phyloP scores from a whole-genome alignment of 2,329 filamentous ascomycete species.

The Arthrocladium fulminans region DNA sequence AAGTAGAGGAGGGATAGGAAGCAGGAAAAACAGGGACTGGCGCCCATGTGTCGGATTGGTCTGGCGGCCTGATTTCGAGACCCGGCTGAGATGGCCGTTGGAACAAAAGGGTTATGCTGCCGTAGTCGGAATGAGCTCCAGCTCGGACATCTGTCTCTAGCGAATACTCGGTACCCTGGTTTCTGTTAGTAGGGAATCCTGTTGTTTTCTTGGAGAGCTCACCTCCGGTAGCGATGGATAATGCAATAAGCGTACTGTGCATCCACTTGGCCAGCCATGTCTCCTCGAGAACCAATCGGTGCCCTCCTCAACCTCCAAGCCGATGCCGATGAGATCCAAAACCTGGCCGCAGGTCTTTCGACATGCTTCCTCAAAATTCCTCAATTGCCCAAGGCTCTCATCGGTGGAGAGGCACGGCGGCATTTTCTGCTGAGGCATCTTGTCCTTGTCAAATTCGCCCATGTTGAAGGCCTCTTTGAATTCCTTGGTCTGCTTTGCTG shows the following conservation, averaged over 20 bases:
- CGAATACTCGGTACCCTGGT: conserved; percentile 32
- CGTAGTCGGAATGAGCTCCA: conserved; percentile 80
- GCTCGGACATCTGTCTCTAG: conserved; percentile 63
- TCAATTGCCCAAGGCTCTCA: conserved; percentile 52
- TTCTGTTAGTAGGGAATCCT: not conserved
- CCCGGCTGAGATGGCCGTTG: conserved; percentile 77
- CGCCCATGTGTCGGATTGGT: conserved; percentile 46
- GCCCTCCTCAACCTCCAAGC: conserved; percentile 50
- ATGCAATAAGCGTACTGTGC: conserved; percentile 61
- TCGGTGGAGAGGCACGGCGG: conserved; percentile 34
- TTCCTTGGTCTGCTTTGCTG: conserved; percentile 72
- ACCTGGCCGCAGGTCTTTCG: conserved; percentile 63
- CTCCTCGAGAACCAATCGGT: conserved; percentile 33
- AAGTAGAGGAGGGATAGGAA: conserved; percentile 37
- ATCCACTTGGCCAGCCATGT: conserved; percentile 48
- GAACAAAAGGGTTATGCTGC: conserved; percentile 63
- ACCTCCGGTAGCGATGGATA: conserved; percentile 52
- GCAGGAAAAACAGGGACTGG: conserved; percentile 59
- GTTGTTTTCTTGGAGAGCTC: not conserved
- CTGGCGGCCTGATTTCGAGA: conserved; percentile 64
- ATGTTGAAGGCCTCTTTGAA: conserved; percentile 97
- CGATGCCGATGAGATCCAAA: conserved; percentile 67
- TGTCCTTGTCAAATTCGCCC: conserved; percentile 57
- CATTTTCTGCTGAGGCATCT: conserved; percentile 67
- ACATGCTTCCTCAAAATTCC: conserved; percentile 61